Conservation (phyloP, 1,284 basidiomycete genomes). For the Malassezia equina region DNA sequence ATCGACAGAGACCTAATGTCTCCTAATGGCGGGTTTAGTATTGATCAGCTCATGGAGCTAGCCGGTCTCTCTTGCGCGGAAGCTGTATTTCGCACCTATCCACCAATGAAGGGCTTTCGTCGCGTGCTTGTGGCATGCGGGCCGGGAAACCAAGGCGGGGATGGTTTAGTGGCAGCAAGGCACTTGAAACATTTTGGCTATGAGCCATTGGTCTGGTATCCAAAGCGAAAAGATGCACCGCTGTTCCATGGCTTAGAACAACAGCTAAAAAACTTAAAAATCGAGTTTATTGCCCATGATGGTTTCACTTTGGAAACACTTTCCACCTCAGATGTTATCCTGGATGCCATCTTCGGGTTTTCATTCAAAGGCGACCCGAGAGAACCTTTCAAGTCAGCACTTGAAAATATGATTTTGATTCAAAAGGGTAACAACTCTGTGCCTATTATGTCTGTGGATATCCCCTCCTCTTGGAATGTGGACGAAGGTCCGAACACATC, state of each 20-base stretch:
- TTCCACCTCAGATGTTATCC: slow-evolving; percentile 64
- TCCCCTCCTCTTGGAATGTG: slow-evolving; percentile 92
- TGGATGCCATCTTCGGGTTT: slow-evolving; percentile 96
- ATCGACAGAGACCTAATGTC: slow-evolving; percentile 43
- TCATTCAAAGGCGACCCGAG: slow-evolving; percentile 72
- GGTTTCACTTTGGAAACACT: slow-evolving; percentile 55
- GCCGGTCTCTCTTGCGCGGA: slow-evolving; percentile 95
- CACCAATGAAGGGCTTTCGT: slow-evolving; percentile 54
- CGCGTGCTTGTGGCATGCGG: slow-evolving; percentile 81
- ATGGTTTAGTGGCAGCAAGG: slow-evolving; percentile 88
- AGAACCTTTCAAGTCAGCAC: slow-evolving; percentile 69
- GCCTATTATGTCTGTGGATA: slow-evolving; percentile 60
- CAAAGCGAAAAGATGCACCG: slow-evolving; percentile 37
- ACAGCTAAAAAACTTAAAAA: slow-evolving; percentile 78
- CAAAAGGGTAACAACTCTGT: not conserved
- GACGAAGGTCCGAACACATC: slow-evolving; percentile 55
- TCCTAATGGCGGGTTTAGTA: slow-evolving; percentile 28
- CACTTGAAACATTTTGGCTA: slow-evolving; percentile 57
- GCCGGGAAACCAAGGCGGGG: slow-evolving; percentile 75
- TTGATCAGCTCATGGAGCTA: slow-evolving; percentile 80
- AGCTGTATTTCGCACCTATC: slow-evolving; percentile 67
- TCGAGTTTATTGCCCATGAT: slow-evolving; percentile 53
- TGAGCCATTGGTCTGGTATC: slow-evolving; percentile 37
- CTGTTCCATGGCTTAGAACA: slow-evolving; percentile 59
- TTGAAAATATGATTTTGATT: slow-evolving; percentile 56